Base-by-base conservation (phyloP, 805 yeast genomes). In the Kuraishia hungarica region DNA sequence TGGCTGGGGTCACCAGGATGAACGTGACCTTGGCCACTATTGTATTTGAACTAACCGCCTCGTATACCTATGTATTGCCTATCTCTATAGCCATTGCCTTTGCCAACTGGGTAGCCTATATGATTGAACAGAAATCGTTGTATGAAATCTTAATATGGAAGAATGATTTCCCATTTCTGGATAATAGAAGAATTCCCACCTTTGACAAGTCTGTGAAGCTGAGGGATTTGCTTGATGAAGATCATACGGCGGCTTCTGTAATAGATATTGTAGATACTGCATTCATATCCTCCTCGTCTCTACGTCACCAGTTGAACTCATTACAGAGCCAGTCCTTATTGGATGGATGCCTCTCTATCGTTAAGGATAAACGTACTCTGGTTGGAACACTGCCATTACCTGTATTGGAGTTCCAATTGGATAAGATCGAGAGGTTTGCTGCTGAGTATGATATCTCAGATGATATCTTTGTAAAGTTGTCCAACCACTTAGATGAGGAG, bases 1-100 rank as follows among this genome's bases (percentile, higher is more conserved):
- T 79, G 82, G 83, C 82, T 0, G 83, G 83, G 4, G 76, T 78
- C 3, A 79, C 83, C 1, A 64, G 82, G 56, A 79, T 79, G 83
- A 78, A 79, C 53, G 76, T 79, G 47, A 77, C 83, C 2, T 63
- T 79, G 39, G 81, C 79, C 1, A 76, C 77, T 2, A 78, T 79
- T 46, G 62, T 79, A 46, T 79, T 79, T 61, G 86, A 81, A 61
- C 64, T 81, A 39, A 81, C 86, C 0, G 80, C 83, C 22, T 76
- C 82, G 15, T 75, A 81, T 56, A 79, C 80, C 24, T 80, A 80
- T 61, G 84, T 81, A 11, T 62, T 81, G 22, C 86, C 86, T 0
- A 78, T 81, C 53, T 74, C 84, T 1, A 75, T 81, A 8, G 72
- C 83, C 2, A 79, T 81, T 51, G 75, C 83, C 8, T 79, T 78